Conservation (phyloP, 169 alveolate genomes). For the Ichthyophthirius multifiliis region DNA sequence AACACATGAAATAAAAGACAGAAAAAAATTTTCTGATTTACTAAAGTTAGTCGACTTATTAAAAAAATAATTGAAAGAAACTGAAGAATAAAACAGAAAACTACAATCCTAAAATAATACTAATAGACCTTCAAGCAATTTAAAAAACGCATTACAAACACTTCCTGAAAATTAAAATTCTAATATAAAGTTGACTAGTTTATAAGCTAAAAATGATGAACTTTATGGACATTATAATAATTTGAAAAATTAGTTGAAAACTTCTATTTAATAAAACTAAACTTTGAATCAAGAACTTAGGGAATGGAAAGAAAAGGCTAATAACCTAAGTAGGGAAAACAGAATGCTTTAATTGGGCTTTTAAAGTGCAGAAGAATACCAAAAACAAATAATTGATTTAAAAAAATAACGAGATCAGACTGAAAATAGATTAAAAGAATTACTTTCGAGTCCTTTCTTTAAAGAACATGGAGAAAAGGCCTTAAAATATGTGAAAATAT, state of each 20-base stretch:
- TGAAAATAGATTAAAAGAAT: background rate
- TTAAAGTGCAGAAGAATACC: background rate
- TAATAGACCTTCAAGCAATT: background rate
- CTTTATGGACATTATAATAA: background rate
- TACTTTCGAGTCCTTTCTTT: background rate
- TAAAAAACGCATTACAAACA: background rate
- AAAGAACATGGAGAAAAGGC: slow-evolving; percentile 12
- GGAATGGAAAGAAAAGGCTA: background rate
- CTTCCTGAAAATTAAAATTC: background rate
- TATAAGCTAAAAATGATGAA: background rate
- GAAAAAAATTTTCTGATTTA: background rate
- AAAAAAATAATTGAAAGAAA: background rate
- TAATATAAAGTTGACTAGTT: background rate
- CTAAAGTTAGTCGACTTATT: background rate
- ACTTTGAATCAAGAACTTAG: background rate
- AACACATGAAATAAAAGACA: background rate
- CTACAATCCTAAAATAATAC: background rate
- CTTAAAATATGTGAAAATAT: background rate
- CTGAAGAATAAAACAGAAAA: background rate
- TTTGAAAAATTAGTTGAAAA: background rate
- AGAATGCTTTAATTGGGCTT: background rate
- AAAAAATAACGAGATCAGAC: background rate
- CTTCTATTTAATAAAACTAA: background rate
- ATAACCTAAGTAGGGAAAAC: background rate
- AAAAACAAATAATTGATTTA: background rate